A percentile compares a stretch with the other conserved stretches of the same genome.
phyloP scores from a whole-genome alignment of 2,329 filamentous ascomycete species.

The Cercospora brassicicola region DNA sequence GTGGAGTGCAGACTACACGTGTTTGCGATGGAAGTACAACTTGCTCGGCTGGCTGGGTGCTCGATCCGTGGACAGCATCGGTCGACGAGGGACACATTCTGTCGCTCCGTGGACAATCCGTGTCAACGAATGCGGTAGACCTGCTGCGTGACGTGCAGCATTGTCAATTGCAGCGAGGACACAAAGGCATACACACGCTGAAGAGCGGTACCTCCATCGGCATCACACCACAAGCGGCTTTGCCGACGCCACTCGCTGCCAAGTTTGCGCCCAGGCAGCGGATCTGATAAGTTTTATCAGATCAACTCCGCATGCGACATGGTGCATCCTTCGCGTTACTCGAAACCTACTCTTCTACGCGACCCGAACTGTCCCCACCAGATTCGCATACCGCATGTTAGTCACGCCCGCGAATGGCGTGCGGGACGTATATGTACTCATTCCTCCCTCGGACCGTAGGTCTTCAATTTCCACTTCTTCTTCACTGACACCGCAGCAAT shows the following conservation, averaged over 20 bases:
- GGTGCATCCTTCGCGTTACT: not conserved
- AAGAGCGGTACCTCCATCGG: not conserved
- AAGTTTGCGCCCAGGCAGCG: not conserved
- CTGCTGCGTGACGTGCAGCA: not conserved
- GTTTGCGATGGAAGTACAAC: not conserved
- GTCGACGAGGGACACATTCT: not conserved
- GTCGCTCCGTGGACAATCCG: not conserved
- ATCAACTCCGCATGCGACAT: not conserved
- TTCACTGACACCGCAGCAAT: constrained; percentile 42
- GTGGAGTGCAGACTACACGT: not conserved
- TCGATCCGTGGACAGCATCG: not conserved
- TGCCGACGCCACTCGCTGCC: not conserved
- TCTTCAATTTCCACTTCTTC: not conserved
- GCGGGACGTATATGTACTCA: not conserved
- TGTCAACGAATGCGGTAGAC: not conserved
- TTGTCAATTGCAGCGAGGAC: not conserved
- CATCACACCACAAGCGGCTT: not conserved
- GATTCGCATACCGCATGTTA: not conserved
- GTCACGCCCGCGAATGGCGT: not conserved
- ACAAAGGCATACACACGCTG: not conserved
- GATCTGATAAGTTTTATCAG: not conserved
- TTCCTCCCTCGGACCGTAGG: not conserved
- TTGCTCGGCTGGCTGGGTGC: not conserved
- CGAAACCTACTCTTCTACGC: not conserved
- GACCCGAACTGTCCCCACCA: not conserved